Conservation (phyloP, 2,329 filamentous ascomycete genomes). For the Escovopsis weberi region DNA sequence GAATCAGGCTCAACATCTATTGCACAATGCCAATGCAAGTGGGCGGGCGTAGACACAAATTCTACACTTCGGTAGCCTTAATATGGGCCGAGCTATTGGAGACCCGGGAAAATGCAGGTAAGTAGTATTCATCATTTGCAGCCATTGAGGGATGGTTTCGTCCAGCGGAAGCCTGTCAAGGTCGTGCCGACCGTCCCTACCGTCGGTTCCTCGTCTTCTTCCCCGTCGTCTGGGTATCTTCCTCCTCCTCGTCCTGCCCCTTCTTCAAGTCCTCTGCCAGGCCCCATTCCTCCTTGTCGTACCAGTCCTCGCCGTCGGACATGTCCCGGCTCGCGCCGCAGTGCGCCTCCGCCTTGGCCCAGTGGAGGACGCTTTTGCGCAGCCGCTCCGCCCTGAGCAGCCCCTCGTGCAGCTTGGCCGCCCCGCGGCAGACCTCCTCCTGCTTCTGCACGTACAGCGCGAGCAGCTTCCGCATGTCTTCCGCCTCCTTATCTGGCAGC, state of each 20-base stretch:
- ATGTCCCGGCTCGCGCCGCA: constrained; percentile 52
- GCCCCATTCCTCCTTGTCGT: constrained; percentile 68
- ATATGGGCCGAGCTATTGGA: too few species aligned
- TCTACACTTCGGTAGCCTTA: too few species aligned
- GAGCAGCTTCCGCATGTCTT: constrained; percentile 60
- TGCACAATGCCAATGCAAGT: too few species aligned
- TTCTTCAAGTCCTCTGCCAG: constrained; percentile 63
- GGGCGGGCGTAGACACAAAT: too few species aligned
- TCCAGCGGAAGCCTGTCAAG: too few species aligned
- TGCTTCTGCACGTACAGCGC: constrained; percentile 74
- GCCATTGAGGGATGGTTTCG: too few species aligned
- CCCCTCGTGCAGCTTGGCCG: constrained; percentile 52
- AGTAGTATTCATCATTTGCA: too few species aligned
- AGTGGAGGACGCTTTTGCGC: constrained; percentile 55
- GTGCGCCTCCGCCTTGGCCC: constrained; percentile 68
- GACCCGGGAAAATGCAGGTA: too few species aligned
- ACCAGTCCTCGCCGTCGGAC: constrained; percentile 84
- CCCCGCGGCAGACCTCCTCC: constrained; percentile 64
- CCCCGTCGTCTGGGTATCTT: constrained; percentile 45
- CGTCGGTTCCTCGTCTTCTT: constrained; percentile 48
- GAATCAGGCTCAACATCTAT: too few species aligned
- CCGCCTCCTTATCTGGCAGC: constrained; percentile 58
- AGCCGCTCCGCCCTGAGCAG: constrained; percentile 59
- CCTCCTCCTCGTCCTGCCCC: constrained; percentile 70
- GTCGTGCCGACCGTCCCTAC: constrained; percentile 3